Conservation (phyloP, 106 monocot genomes). For the Acanthochlamys bracteata region DNA sequence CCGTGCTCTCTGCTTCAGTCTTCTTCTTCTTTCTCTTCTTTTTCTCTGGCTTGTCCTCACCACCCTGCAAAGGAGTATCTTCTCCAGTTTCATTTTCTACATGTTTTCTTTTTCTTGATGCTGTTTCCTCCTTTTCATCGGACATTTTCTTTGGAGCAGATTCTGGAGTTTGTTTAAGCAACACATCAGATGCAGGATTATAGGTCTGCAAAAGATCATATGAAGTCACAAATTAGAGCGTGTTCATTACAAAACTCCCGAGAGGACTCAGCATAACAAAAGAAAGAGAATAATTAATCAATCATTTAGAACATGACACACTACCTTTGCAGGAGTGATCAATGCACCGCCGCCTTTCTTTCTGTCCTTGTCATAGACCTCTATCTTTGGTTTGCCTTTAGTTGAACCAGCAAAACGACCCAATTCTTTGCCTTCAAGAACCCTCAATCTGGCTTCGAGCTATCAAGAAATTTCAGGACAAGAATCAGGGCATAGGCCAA, state of each 20-base stretch:
- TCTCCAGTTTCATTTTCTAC: conserved; percentile 13
- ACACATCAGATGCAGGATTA: conserved; percentile 56
- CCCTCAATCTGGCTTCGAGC: conserved; percentile 71
- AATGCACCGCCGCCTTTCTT: conserved; percentile 82
- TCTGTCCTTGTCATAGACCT: conserved; percentile 82
- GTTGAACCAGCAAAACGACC: conserved; percentile 68
- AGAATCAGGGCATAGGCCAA: background rate
- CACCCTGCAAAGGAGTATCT: conserved; percentile 3
- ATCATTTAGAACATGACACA: background rate
- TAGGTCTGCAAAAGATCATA: conserved; percentile 31
- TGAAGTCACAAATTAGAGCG: background rate
- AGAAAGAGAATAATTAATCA: background rate
- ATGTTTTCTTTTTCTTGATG: conserved; percentile 32
- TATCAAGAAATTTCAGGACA: conserved; percentile 14
- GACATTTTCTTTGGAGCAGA: background rate
- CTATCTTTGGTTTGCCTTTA: conserved; percentile 96
- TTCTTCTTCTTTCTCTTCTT: conserved; percentile 25
- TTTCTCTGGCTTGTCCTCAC: conserved; percentile 10
- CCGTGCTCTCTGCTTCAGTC: conserved; percentile 8
- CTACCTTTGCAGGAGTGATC: conserved; percentile 81
- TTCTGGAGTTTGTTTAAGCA: conserved; percentile 15
- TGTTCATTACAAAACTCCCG: background rate
- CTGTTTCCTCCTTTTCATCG: conserved; percentile 10
- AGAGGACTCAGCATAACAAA: background rate
- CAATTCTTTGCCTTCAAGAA: conserved; percentile 88